Percentiles rank a stretch among this genome's conserved stretches.
phyloP scores from a whole-genome alignment of 768 basidiomycete species.

The Cystofilobasidium capitatum region DNA sequence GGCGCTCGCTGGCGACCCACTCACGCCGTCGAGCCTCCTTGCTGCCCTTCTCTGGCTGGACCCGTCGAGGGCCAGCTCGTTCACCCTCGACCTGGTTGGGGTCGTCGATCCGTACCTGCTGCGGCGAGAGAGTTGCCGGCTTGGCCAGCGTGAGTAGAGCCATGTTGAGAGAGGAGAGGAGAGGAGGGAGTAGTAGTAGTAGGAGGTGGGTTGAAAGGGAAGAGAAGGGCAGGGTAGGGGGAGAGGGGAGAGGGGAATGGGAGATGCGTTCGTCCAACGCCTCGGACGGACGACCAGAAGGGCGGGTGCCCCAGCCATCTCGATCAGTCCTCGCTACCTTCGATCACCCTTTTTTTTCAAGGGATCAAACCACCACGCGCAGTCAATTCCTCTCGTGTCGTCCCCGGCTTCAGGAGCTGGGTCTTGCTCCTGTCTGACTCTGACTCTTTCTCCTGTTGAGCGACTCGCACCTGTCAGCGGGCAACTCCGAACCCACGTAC shows the following conservation, averaged over 20 bases:
- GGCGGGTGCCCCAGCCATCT: too few species aligned
- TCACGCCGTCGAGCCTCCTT: conserved; percentile 15
- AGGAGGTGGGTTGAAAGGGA: background rate
- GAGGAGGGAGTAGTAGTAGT: background rate
- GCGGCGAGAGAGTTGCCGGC: conserved; percentile 1
- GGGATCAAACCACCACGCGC: too few species aligned
- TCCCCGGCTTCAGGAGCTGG: too few species aligned
- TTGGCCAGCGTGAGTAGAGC: conserved; percentile 5
- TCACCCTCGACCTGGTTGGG: background rate
- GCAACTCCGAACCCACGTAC: too few species aligned
- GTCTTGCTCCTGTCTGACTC: too few species aligned
- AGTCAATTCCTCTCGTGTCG: too few species aligned
- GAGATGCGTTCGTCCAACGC: too few species aligned
- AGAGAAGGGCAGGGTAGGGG: background rate
- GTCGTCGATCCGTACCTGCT: background rate
- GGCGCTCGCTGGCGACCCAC: background rate
- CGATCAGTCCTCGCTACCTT: too few species aligned
- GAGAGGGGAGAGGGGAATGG: background rate
- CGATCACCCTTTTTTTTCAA: too few species aligned
- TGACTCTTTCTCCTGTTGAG: too few species aligned
- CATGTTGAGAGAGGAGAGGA: background rate
- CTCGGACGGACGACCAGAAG: too few species aligned
- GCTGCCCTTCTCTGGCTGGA: conserved; percentile 12
- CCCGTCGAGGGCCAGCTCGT: conserved; percentile 10
- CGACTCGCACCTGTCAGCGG: too few species aligned